Conservation (phyloP, 768 basidiomycete genomes). For the Lactifluus hygrophoroides region DNA sequence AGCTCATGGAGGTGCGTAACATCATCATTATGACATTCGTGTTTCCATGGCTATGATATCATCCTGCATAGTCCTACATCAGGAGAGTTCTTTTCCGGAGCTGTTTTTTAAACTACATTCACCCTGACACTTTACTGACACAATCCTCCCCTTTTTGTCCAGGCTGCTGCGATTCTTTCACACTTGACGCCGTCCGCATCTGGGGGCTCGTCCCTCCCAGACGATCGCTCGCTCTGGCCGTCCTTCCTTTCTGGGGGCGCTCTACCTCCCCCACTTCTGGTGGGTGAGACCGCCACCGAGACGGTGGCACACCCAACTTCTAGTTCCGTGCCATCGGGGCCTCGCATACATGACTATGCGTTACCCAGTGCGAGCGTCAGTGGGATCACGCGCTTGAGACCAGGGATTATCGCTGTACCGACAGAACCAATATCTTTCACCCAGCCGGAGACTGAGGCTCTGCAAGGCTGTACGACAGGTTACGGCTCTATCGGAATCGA, state of each 20-base stretch:
- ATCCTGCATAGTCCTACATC: background rate
- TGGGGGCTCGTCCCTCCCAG: slow-evolving; percentile 75
- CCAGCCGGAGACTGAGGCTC: background rate
- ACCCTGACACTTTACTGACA: background rate
- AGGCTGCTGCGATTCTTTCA: slow-evolving; percentile 93
- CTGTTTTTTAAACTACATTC: background rate
- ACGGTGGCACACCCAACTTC: slow-evolving; percentile 30
- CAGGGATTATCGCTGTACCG: slow-evolving; percentile 42
- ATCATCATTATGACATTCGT: slow-evolving; percentile 1
- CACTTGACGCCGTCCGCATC: slow-evolving; percentile 63
- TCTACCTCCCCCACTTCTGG: slow-evolving; percentile 40
- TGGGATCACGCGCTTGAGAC: slow-evolving; percentile 50
- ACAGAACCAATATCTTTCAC: slow-evolving; percentile 20
- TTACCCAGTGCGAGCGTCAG: slow-evolving; percentile 33
- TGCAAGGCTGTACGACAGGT: slow-evolving; percentile 24
- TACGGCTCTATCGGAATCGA: slow-evolving; percentile 31
- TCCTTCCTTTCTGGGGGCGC: slow-evolving; percentile 67
- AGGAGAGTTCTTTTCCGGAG: background rate
- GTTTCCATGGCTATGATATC: slow-evolving; percentile 9
- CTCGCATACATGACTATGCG: slow-evolving; percentile 60
- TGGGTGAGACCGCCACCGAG: slow-evolving; percentile 17
- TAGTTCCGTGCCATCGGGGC: slow-evolving; percentile 51
- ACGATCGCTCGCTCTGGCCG: slow-evolving; percentile 91
- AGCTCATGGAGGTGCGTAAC: slow-evolving; percentile 72
- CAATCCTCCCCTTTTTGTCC: slow-evolving; percentile 10